phyloP scores from a whole-genome alignment of 345 rosid genomes.

The Eucalyptus dawsonii region DNA sequence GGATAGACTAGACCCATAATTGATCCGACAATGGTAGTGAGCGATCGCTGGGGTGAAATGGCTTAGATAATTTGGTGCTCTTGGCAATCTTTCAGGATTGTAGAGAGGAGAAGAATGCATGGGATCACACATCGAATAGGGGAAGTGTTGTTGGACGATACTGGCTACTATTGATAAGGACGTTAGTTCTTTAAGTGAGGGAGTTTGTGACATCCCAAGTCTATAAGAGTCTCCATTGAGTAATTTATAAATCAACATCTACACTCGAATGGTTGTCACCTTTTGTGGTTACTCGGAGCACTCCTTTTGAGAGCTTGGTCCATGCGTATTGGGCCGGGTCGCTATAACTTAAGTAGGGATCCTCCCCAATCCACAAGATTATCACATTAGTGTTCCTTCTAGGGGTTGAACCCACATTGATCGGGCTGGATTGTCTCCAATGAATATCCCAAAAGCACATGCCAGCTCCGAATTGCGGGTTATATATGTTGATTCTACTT shows the following conservation, averaged over 20 bases:
- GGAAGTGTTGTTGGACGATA: neutral
- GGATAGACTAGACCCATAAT: neutral
- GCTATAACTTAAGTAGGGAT: neutral
- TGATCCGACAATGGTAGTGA: accelerated
- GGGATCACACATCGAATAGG: neutral
- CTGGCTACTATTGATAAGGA: neutral
- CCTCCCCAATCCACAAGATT: neutral
- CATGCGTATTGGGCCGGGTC: neutral
- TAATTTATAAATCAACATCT: neutral
- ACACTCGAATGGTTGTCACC: neutral
- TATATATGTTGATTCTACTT: neutral
- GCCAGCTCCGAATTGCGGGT: neutral
- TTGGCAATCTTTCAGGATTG: neutral
- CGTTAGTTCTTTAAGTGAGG: neutral
- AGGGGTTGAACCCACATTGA: neutral
- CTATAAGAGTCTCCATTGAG: neutral
- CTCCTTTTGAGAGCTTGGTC: neutral
- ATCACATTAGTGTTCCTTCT: neutral
- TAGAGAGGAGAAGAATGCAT: neutral
- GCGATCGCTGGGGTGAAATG: neutral
- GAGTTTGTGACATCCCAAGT: neutral
- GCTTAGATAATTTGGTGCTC: neutral
- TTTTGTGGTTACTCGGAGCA: neutral
- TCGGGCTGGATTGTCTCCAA: neutral
- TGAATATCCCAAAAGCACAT: neutral